Base-by-base conservation (phyloP, 306 rosid species). In the Fagus sylvatica region DNA sequence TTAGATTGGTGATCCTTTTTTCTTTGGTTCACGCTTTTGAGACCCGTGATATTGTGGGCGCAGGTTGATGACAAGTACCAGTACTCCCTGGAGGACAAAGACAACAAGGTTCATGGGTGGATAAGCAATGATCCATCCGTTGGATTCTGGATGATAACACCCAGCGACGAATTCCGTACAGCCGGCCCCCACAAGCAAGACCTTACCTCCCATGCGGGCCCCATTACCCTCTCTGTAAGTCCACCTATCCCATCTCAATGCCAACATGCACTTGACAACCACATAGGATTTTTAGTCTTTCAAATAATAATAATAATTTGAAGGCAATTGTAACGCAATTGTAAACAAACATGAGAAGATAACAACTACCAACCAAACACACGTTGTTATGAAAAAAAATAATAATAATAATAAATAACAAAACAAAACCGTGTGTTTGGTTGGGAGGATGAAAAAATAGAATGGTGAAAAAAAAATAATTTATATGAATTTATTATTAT, bases 51-150 rank as follows among this genome's bases (percentile, higher is more conserved):
- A 46, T 9, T 39, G 75, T n/a, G 82, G 36, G 2, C 3, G 70
- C 34, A 93, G 98, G 98, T 93, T 74, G 97, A 95, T 85, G 99
- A 95, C 86, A 95, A 95, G 59, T 93, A 95, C 74, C 89, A 87
- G 41, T 95, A 95, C 85, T 92, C 99, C 0, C 0, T 0, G 2
- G 90, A 86, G 53, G 81, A 82, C 76, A 62, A 76, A 71, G 91
- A 89, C 64, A 93, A 79, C 77, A 54, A 30, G 7, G 84, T 95
- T 55, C 91, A 93, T 28, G 98, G 98, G 0, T 95, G 99, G 99
- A 86, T 86, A 5, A 36, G 82, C 7, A 15, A 51, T 4, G 83
- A 85, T 34, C 46, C 84, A 15, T 75, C 83, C 6, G 71, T 74
- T 2, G 99, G 98, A 0, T 87, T 95, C 60, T 95, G 99, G 99